A percentile compares a stretch with the other conserved stretches of the same genome.
Conservation (phyloP, 495 filamentous ascomycete species). For the Hypomontagnella monticulosa region DNA sequence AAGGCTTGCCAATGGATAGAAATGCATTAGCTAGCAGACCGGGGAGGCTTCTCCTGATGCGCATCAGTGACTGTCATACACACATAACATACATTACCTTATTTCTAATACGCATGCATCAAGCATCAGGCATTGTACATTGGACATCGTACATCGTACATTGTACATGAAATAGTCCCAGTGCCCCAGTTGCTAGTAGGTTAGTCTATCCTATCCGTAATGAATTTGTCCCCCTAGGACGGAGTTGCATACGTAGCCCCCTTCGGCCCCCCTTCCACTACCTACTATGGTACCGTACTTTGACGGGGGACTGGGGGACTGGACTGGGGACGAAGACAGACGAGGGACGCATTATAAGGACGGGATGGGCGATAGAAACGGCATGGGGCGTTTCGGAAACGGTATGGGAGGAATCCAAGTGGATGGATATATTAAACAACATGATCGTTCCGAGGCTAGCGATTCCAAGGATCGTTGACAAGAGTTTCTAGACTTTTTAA, state of each 20-base stretch:
- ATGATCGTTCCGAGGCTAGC: conserved; percentile 30
- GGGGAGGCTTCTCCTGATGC: neutral
- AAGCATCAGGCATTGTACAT: too few species aligned
- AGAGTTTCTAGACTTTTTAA: conserved; percentile 14
- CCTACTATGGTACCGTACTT: too few species aligned
- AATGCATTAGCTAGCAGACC: conserved; percentile 21
- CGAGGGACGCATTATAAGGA: conserved; percentile 8
- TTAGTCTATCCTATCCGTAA: conserved; percentile 3
- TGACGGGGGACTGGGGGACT: conserved; percentile 17
- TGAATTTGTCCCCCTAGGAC: conserved; percentile 5
- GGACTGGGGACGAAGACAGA: neutral
- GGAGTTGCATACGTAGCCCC: conserved; percentile 29
- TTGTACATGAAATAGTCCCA: neutral
- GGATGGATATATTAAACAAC: conserved; percentile 42
- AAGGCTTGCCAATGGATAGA: conserved; percentile 34
- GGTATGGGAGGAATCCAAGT: conserved; percentile 40
- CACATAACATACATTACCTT: too few species aligned
- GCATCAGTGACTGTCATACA: neutral
- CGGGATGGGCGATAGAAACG: conserved; percentile 37
- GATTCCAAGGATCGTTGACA: conserved; percentile 19
- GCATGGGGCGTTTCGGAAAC: conserved; percentile 12
- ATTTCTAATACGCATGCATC: too few species aligned
- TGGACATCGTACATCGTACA: too few species aligned
- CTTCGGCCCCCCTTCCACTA: neutral
- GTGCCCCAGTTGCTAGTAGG: neutral